phyloP scores from a whole-genome alignment of 768 basidiomycete genomes.

The Exidia glandulosa region DNA sequence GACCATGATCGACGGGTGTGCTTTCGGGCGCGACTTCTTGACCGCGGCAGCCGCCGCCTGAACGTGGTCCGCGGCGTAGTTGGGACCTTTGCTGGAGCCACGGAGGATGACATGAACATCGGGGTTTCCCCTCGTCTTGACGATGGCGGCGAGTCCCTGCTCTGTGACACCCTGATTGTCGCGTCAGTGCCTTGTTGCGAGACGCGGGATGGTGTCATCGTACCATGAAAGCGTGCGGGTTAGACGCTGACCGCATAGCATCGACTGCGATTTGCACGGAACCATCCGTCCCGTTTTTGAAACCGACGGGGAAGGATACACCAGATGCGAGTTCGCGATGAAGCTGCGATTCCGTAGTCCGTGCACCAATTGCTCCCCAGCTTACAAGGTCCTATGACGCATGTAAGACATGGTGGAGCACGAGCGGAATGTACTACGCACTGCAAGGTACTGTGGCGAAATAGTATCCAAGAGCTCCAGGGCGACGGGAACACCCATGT shows the following conservation, averaged over 20 bases:
- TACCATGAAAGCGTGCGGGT: constrained; percentile 93
- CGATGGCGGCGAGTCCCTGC: constrained; percentile 74
- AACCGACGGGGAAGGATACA: constrained; percentile 86
- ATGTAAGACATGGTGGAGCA: not conserved
- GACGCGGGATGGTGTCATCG: not conserved
- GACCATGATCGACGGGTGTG: constrained; percentile 68
- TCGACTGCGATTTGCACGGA: constrained; percentile 68
- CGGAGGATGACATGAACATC: constrained; percentile 96
- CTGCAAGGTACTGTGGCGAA: constrained; percentile 74
- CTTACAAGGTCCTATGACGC: constrained; percentile 53
- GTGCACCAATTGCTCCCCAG: constrained; percentile 95
- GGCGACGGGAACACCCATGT: constrained; percentile 84
- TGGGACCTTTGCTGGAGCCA: constrained; percentile 85
- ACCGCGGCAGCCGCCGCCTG: constrained; percentile 49
- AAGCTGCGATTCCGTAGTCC: constrained; percentile 95
- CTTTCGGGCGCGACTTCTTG: constrained; percentile 44
- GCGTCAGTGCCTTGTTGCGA: not conserved
- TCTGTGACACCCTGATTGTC: not conserved
- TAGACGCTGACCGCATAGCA: constrained; percentile 85
- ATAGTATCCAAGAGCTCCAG: constrained; percentile 86
- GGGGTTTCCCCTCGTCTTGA: constrained; percentile 70
- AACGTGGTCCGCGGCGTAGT: constrained; percentile 70
- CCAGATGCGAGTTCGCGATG: constrained; percentile 95
- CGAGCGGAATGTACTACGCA: constrained; percentile 20
- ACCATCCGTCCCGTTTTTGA: constrained; percentile 99